phyloP scores from a whole-genome alignment of 352 stramenopile genomes.

The Globisporangium irregulare region DNA sequence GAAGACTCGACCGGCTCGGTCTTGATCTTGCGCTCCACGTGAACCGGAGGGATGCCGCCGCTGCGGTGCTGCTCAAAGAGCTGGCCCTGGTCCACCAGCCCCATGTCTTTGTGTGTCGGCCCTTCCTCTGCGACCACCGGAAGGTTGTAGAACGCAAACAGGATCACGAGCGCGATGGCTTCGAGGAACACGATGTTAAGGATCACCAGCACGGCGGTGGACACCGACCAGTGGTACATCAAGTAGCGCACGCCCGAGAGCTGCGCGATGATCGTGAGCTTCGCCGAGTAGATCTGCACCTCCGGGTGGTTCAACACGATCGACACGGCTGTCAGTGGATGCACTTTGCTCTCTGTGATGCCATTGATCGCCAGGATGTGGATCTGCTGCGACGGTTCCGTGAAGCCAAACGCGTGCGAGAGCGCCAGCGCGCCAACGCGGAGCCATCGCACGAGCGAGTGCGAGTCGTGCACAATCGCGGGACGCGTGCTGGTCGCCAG shows the following conservation, averaged over 20 bases:
- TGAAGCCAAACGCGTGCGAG: slow-evolving; percentile 50
- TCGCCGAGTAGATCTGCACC: slow-evolving; percentile 68
- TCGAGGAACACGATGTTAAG: slow-evolving; percentile 80
- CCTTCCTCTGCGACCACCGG: slow-evolving; percentile 27
- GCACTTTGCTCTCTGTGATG: slow-evolving; percentile 49
- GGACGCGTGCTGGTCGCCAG: slow-evolving; percentile 53
- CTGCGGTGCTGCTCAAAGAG: slow-evolving; percentile 24
- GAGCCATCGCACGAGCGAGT: slow-evolving; percentile 53
- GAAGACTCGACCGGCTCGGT: slow-evolving; percentile 29
- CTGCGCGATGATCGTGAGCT: slow-evolving; percentile 81
- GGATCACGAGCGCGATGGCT: slow-evolving; percentile 52
- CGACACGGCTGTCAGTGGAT: slow-evolving; percentile 47
- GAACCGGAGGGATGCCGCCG: slow-evolving; percentile 30
- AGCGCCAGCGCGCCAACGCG: slow-evolving; percentile 45
- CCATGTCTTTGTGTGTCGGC: not conserved
- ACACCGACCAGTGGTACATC: slow-evolving; percentile 85
- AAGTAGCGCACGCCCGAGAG: slow-evolving; percentile 76
- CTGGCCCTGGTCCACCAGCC: slow-evolving; percentile 21
- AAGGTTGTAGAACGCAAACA: slow-evolving; percentile 66
- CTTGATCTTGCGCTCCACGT: slow-evolving; percentile 35
- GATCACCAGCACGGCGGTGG: slow-evolving; percentile 67
- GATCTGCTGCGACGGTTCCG: slow-evolving; percentile 53
- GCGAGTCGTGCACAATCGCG: slow-evolving; percentile 58
- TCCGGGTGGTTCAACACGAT: slow-evolving; percentile 64
- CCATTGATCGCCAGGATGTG: slow-evolving; percentile 64